Base-by-base conservation (phyloP, 2,329 filamentous ascomycete genomes). In the Aspergillus melleus region DNA sequence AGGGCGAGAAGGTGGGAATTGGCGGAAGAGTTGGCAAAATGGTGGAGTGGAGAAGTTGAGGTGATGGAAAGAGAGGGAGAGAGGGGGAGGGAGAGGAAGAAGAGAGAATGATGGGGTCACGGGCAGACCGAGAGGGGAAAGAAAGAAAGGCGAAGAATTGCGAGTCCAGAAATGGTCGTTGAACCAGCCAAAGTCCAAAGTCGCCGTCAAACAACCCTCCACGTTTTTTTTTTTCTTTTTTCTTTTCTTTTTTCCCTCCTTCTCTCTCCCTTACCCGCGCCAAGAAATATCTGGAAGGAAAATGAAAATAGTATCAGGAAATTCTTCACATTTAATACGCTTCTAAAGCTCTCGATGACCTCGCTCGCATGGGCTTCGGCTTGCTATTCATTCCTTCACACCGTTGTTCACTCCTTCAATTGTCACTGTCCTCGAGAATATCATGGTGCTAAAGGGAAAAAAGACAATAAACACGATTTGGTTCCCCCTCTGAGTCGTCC, bases 281-380 rank as follows among this genome's bases (percentile, higher is more conserved):
- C 54, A 56, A 56, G 54, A 59, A 59, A 44, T 44, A 29, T 54
- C 30, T 20, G 19, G 8, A 22, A 50, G n/a, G 32, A 49, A 29
- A 30, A 20, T 44, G 24, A n/a, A 46, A 50, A 56, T n/a, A 29
- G 56, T 54, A 54, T 58, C 57, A 54, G 55, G 52, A 51, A 52
- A 54, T 54, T 58, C 42, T 49, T 58, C 55, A 26, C 51, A 22
- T 50, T 36, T 50, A 30, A 49, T 55, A 55, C 53, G 20, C 44
- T 55, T 55, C 42, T 55, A 49, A 49, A 30, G 44, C 44, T 24
- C 9, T 47, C 19, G 20, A 22, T n/a, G 36, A 47, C 22, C 44
- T 9, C 9, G 19, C 44, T 22, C 44, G 44, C 19, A 20, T 24
- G 44, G 8, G 10, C 19, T 47, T 14, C 44, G 36, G 46, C 47